phyloP scores from a whole-genome alignment of 2,329 filamentous ascomycete genomes.

The Zymoseptoria tritici region DNA sequence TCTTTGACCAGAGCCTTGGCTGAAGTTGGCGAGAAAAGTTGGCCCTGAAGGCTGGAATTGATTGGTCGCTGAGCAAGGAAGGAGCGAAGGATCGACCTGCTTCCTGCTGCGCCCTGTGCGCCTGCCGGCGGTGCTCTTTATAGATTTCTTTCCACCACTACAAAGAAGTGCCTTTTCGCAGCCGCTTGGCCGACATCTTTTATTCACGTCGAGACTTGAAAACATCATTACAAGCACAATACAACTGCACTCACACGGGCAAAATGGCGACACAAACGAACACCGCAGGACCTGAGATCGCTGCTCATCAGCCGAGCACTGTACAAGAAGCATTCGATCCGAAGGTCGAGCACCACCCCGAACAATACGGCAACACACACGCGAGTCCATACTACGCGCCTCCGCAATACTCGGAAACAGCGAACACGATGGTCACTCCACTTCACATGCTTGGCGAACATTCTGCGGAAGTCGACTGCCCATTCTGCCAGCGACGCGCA shows the following conservation, averaged over 20 bases:
- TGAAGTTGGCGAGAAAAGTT: no score
- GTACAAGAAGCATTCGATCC: not conserved
- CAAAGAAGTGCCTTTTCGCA: not conserved
- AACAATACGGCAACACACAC: not conserved
- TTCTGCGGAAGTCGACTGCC: constrained; percentile 1
- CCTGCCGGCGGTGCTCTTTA: no score
- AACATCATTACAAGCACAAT: not conserved
- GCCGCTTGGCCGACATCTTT: not conserved
- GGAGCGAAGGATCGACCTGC: not conserved
- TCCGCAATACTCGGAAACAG: not conserved
- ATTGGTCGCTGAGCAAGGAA: not conserved
- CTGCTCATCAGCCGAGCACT: not conserved
- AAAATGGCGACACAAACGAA: not conserved
- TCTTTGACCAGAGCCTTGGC: not conserved
- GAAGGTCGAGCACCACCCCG: not conserved
- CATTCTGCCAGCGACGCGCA: not conserved
- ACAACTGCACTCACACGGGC: not conserved
- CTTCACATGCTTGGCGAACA: not conserved
- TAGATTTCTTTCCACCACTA: no score
- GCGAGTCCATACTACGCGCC: not conserved
- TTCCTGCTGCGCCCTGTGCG: no score
- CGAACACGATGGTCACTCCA: not conserved
- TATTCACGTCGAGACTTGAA: not conserved
- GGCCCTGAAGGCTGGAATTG: no score
- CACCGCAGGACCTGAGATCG: not conserved